A percentile compares a stretch with the other conserved stretches of the same genome.
phyloP scores from a whole-genome alignment of 176 grass and related monocot genomes.

The Melocanna baccifera region DNA sequence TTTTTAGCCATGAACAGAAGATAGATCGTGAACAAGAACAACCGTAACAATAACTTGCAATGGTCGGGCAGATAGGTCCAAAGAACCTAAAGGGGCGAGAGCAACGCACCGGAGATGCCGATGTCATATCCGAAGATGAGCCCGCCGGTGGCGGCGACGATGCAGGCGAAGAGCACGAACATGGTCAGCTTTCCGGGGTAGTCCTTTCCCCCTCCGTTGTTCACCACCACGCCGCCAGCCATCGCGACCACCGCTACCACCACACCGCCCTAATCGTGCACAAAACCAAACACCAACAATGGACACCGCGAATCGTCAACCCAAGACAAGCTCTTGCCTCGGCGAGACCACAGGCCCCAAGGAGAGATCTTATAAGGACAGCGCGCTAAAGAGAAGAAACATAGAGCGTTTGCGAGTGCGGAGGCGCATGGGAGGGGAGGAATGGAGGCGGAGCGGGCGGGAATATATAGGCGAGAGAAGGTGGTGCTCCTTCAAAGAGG shows the following conservation, averaged over 20 bases:
- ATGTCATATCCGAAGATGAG: conserved; percentile 98
- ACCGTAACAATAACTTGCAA: background rate
- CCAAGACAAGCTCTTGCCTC: background rate
- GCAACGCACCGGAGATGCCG: conserved; percentile 71
- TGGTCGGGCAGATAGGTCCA: background rate
- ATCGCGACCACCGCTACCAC: background rate
- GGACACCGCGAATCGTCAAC: background rate
- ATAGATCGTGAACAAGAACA: background rate
- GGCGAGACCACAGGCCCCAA: background rate
- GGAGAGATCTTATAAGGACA: background rate
- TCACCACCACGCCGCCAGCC: conserved; percentile 73
- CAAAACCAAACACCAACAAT: background rate
- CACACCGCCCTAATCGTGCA: background rate
- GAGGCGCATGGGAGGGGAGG: background rate
- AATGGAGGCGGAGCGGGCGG: conserved; percentile 6
- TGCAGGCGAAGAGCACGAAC: conserved; percentile 81
- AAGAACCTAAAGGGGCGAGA: background rate
- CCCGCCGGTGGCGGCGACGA: conserved; percentile 90
- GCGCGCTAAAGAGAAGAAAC: background rate
- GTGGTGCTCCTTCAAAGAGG: background rate
- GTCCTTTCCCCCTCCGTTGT: conserved; percentile 53
- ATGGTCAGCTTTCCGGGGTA: conserved; percentile 87
- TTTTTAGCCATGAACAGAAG: background rate
- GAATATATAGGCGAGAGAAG: conserved; percentile 26
- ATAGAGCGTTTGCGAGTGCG: background rate